These are phyloP conservation scores for Candida coleopterorum DNA, from an alignment of 805 yeast genomes.

Conservation along the genomic window DNA sequence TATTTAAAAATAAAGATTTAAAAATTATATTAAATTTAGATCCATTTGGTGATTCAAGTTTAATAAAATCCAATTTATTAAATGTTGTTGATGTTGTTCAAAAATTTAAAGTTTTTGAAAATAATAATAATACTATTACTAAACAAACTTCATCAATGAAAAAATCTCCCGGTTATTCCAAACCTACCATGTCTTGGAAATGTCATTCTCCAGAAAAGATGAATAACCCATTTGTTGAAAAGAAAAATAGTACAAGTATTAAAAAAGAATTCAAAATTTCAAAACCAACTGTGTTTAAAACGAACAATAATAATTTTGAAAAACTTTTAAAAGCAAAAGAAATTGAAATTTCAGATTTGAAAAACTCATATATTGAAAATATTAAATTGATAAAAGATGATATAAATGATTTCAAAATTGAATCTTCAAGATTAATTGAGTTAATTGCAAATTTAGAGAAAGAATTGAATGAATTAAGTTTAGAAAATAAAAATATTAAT, in stretches of 20 bases:
- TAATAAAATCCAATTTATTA: slow-evolving; percentile 22
- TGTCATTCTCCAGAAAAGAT: slow-evolving; percentile 3
- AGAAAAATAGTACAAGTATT: background rate
- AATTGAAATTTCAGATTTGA: slow-evolving; percentile 1
- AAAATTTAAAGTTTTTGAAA: slow-evolving; percentile 15
- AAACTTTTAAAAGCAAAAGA: too few relatives aligned
- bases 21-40: slow-evolving; percentile 25
- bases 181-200: slow-evolving; percentile 26
- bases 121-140: background rate
- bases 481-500: background rate
- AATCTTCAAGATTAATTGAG: background rate
- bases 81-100: slow-evolving; percentile 21
- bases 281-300: too few relatives aligned
- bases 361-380: background rate
- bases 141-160: background rate
- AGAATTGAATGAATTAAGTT: background rate
- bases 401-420: background rate
- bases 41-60: slow-evolving; percentile 18
- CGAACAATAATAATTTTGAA: too few relatives aligned
- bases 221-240: background rate
- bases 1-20: slow-evolving; percentile 17
- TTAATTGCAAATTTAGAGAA: background rate
- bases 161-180: slow-evolving; percentile 25
- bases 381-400: slow-evolving; percentile 1
- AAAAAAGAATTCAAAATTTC: slow-evolving; percentile 1